phyloP scores from a whole-genome alignment of 2,329 filamentous ascomycete species.

The Hirsutella rhossiliensis region DNA sequence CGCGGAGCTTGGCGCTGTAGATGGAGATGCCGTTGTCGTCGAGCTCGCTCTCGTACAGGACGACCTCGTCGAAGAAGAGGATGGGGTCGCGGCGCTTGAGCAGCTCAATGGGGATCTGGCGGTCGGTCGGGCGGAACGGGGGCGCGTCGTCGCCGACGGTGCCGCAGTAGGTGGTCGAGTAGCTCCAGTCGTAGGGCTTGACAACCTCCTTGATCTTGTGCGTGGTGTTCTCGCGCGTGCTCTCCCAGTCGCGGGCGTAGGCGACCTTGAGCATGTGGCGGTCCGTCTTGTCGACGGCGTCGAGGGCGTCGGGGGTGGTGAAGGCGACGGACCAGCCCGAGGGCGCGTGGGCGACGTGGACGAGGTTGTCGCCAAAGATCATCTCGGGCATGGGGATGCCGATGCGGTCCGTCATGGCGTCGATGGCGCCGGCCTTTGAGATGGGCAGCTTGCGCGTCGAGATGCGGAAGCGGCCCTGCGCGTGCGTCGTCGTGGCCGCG shows the following conservation, averaged over 20 bases:
- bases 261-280: slow-evolving; percentile 84
- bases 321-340: slow-evolving; percentile 73
- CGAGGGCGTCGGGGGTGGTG: slow-evolving; percentile 76
- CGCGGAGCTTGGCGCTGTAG: slow-evolving; percentile 79
- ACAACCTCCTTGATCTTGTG: slow-evolving; percentile 89
- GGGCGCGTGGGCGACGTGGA: slow-evolving; percentile 59
- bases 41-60: slow-evolving; percentile 93
- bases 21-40: slow-evolving; percentile 95
- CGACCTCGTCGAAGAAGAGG: slow-evolving; percentile 89
- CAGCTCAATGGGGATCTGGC: slow-evolving; percentile 69
- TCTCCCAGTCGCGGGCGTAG: slow-evolving; percentile 77
- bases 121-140: slow-evolving; percentile 16
- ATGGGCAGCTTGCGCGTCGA: slow-evolving; percentile 86
- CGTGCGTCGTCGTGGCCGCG: slow-evolving; percentile 42
- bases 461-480: slow-evolving; percentile 59
- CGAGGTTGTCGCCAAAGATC: slow-evolving; percentile 95
- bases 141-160: slow-evolving; percentile 33
- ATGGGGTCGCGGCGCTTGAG: slow-evolving; percentile 87
- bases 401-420: slow-evolving; percentile 65
- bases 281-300: slow-evolving; percentile 89
- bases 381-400: slow-evolving; percentile 91
- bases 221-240: slow-evolving; percentile 57
- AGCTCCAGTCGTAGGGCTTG: slow-evolving; percentile 97
- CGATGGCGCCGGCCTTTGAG: slow-evolving; percentile 82
- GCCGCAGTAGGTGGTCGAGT: slow-evolving; percentile 78